A percentile compares a stretch with the other conserved stretches of the same genome.
Conservation (phyloP, 495 filamentous ascomycete genomes). For the Glarea lozoyensis region DNA sequence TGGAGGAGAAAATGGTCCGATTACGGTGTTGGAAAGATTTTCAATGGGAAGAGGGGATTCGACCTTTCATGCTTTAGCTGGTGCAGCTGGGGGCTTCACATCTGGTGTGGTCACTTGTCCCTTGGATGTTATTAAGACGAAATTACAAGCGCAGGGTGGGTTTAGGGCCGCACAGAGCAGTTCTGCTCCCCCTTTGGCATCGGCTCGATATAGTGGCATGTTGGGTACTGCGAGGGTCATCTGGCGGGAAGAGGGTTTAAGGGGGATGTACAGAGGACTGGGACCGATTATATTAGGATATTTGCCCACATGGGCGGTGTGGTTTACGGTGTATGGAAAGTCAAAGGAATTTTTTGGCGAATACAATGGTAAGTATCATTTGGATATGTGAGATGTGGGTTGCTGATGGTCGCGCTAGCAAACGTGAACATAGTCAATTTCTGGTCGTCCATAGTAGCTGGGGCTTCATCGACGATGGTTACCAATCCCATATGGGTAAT, state of each 20-base stretch:
- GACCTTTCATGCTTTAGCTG: slow-evolving; percentile 59
- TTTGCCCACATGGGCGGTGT: slow-evolving; percentile 96
- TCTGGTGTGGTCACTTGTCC: slow-evolving; percentile 94
- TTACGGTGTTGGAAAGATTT: slow-evolving; percentile 50
- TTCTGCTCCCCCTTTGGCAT: slow-evolving; percentile 9
- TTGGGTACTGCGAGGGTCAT: slow-evolving; percentile 78
- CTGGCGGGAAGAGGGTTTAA: slow-evolving; percentile 77
- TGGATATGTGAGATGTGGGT: not conserved
- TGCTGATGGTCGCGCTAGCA: slow-evolving; percentile 16
- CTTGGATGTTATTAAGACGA: slow-evolving; percentile 98
- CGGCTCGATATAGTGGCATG: slow-evolving; percentile 70
- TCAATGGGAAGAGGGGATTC: slow-evolving; percentile 36
- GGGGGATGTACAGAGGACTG: slow-evolving; percentile 87
- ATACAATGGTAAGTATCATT: slow-evolving; percentile 47
- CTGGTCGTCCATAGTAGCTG: slow-evolving; percentile 78
- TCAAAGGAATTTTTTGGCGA: slow-evolving; percentile 64
- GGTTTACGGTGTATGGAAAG: slow-evolving; percentile 89
- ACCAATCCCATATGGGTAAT: slow-evolving; percentile 99
- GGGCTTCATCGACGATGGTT: slow-evolving; percentile 82
- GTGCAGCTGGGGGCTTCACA: slow-evolving; percentile 79
- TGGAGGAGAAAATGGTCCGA: slow-evolving; percentile 20
- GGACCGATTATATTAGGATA: slow-evolving; percentile 94
- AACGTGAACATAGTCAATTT: slow-evolving; percentile 42
- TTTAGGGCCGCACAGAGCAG: slow-evolving; percentile 37
- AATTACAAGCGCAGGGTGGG: slow-evolving; percentile 89